Conservation (phyloP, 306 rosid genomes). For the Dalbergia cultrata region DNA sequence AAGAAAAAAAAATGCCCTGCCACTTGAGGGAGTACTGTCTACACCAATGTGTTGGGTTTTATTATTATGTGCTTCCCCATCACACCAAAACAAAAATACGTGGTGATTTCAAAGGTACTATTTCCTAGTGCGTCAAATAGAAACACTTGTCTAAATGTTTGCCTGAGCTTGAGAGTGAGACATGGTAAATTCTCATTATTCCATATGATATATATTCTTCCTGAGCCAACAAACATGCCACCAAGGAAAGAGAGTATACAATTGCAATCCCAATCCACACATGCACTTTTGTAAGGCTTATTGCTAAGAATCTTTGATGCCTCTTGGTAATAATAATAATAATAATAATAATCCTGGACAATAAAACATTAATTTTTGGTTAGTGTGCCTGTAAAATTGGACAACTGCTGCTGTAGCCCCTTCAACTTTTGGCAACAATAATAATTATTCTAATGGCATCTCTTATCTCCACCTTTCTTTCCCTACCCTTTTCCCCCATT, state of each 20-base stretch:
- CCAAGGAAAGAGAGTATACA: background rate
- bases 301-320: constrained; percentile 56
- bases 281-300: constrained; percentile 33
- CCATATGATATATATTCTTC: constrained; percentile 29
- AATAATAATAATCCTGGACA: background rate
- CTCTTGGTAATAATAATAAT: constrained; percentile 11
- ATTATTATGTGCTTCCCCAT: constrained; percentile 12
- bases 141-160: constrained; percentile 9
- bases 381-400: constrained; percentile 53
- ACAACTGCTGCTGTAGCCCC: constrained; percentile 28
- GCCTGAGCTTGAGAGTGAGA: constrained; percentile 32
- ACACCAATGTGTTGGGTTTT: background rate
- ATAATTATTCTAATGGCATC: constrained; percentile 70
- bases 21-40: constrained; percentile 51
- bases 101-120: constrained; percentile 25
- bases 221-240: constrained; percentile 17
- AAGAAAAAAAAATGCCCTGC: constrained; percentile 22
- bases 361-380: constrained; percentile 46
- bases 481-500: constrained; percentile 3
- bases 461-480: constrained; percentile 69
- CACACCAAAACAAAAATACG: constrained; percentile 28
- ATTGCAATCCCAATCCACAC: constrained; percentile 45
- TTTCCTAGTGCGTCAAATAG: constrained; percentile 18
- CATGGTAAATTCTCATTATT: constrained; percentile 35
- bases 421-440: constrained; percentile 51